These are phyloP conservation scores for Coemansia javaensis DNA, from an alignment of 192 early-diverging fungal genomes.

Conservation along the genomic window DNA sequence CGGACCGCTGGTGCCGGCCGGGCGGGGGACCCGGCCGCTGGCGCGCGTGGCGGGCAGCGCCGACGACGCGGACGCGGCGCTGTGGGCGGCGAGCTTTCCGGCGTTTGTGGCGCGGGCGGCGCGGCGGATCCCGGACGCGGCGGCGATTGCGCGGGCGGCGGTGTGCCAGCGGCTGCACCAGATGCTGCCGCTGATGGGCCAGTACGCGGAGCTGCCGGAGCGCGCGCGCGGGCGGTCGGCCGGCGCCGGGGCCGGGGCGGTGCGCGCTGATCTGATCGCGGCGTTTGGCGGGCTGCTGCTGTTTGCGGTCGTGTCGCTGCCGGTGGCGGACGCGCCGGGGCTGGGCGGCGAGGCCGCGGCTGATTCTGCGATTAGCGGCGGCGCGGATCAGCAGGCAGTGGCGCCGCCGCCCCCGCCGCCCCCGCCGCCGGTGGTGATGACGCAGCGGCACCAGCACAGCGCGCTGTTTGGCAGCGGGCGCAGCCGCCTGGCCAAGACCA, in stretches of 20 bases:
- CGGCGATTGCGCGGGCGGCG: conserved; percentile 33
- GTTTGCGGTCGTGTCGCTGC: conserved; percentile 40
- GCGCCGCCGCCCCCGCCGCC: too few species aligned
- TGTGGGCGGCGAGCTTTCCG: conserved; percentile 36
- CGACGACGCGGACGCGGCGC: conserved; percentile 9
- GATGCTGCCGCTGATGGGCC: conserved; percentile 48
- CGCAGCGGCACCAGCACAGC: too few species aligned
- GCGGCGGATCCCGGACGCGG: conserved; percentile 37
- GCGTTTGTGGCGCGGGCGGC: conserved; percentile 39
- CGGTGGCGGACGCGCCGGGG: conserved; percentile 4
- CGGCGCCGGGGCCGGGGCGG: conserved; percentile 1
- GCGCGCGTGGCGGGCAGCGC: conserved; percentile 35
- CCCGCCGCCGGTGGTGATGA: too few species aligned
- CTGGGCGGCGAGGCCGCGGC: conserved; percentile 4
- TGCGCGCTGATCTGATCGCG: conserved; percentile 19
- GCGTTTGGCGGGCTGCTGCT: conserved; percentile 34
- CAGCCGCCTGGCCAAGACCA: conserved; percentile 44
- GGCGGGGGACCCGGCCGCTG: conserved; percentile 5
- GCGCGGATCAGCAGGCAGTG: too few species aligned
- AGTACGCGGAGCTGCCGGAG: conserved; percentile 45
- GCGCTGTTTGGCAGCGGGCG: conserved; percentile 12
- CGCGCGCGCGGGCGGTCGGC: too few species aligned
- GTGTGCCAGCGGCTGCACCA: conserved; percentile 49
- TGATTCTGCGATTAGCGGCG: too few species aligned
- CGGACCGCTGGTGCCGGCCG: neutral